Percentiles rank a stretch among this genome's conserved stretches.
These are phyloP conservation scores for Porphyrellus cyaneotinctus DNA, from an alignment of 768 basidiomycete genomes.

Conservation along the genomic window DNA sequence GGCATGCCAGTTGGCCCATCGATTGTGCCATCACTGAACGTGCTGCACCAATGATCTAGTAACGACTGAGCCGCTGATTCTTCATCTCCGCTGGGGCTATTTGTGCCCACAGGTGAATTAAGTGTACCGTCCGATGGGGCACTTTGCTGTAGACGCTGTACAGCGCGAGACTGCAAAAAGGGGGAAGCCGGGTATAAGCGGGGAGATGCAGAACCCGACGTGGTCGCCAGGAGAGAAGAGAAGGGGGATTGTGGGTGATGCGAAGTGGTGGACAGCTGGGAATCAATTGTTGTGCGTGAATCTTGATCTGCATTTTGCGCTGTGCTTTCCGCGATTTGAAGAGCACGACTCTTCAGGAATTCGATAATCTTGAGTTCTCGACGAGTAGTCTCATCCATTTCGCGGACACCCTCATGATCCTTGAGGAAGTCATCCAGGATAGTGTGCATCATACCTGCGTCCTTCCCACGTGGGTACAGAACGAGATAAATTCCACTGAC, in stretches of 20 bases:
- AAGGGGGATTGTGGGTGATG: slow-evolving; percentile 17
- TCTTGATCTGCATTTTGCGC: slow-evolving; percentile 18
- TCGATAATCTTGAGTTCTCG: slow-evolving; percentile 83
- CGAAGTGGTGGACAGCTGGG: slow-evolving; percentile 34
- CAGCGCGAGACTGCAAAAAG: slow-evolving; percentile 42
- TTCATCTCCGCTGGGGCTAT: slow-evolving; percentile 70
- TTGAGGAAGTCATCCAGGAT: slow-evolving; percentile 76
- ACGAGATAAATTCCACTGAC: slow-evolving; percentile 84
- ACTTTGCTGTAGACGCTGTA: slow-evolving; percentile 58
- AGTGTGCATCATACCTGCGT: slow-evolving; percentile 68
- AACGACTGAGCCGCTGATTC: slow-evolving; percentile 73
- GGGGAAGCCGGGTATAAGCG: slow-evolving; percentile 27
- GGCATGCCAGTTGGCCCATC: slow-evolving; percentile 47
- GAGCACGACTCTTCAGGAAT: slow-evolving; percentile 68
- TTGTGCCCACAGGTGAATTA: slow-evolving; percentile 58
- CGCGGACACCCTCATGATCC: slow-evolving; percentile 47
- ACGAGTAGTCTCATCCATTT: slow-evolving; percentile 79
- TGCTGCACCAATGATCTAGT: slow-evolving; percentile 81
- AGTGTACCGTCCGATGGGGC: slow-evolving; percentile 41
- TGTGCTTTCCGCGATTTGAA: slow-evolving; percentile 42
- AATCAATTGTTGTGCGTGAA: slow-evolving; percentile 18
- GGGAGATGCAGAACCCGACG: slow-evolving; percentile 21
- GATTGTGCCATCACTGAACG: slow-evolving; percentile 62
- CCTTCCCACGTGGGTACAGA: slow-evolving; percentile 67
- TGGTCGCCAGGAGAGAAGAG: slow-evolving; percentile 23